Evolutionary conservation across 202 grass and related monocot genomes (phyloP).

Genomic region (Carex sylvatica): DNA sequence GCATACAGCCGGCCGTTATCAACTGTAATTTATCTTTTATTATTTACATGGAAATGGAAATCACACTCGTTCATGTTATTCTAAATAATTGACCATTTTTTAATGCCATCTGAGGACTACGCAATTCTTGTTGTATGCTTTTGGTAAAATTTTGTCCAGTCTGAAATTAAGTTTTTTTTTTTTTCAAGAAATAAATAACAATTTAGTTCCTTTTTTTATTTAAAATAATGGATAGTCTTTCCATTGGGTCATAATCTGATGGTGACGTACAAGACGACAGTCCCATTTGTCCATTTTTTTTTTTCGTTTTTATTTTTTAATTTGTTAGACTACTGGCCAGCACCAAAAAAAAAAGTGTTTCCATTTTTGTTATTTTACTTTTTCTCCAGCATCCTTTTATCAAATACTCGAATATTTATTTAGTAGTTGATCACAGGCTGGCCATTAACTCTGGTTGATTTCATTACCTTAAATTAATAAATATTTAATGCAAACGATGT

Average conservation of each 20-base stretch:
- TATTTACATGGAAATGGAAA: no score
- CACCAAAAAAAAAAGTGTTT: neutral
- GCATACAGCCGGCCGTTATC: neutral
- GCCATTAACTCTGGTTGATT: neutral
- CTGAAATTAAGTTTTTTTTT: no score
- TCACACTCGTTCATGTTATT: no score
- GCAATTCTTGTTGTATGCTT: no score
- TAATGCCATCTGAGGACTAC: no score
- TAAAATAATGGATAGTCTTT: neutral
- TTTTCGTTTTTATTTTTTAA: no score
- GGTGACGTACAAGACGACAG: neutral
- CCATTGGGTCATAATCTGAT: neutral
- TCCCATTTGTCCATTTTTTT: neutral
- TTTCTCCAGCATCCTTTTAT: neutral
- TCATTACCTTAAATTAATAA: neutral
- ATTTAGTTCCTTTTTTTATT: neutral
- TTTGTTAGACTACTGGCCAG: no score
- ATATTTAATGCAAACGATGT: neutral
- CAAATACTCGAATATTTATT: neutral
- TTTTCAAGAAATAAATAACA: no score
- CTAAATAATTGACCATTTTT: no score
- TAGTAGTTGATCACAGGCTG: neutral
- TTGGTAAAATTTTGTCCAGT: no score
- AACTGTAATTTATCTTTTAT: neutral
- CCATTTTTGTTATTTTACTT: neutral